These are phyloP conservation scores for Camelina neglecta DNA, from an alignment of 345 rosid genomes.

Conservation along the genomic window DNA sequence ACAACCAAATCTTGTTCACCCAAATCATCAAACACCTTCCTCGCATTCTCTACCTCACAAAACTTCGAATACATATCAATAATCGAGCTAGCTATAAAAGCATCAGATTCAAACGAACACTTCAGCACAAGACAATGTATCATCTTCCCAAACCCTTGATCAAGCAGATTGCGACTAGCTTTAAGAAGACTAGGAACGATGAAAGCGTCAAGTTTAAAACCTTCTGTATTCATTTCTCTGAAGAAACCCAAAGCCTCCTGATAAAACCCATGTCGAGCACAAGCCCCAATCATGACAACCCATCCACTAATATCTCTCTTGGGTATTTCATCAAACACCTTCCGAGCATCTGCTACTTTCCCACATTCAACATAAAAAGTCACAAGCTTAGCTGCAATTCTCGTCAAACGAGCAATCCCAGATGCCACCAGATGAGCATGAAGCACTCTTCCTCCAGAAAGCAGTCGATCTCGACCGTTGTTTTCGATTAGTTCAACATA, in stretches of 20 bases:
- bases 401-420: conserved; percentile 47
- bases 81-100: conserved; percentile 63
- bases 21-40: conserved; percentile 59
- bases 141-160: conserved; percentile 55
- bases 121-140: conserved; percentile 63
- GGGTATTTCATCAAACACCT: conserved; percentile 76
- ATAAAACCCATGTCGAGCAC: conserved; percentile 58
- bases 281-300: conserved; percentile 62
- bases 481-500: conserved; percentile 48
- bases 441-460: conserved; percentile 50
- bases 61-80: conserved; percentile 87
- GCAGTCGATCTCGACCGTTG: conserved; percentile 49
- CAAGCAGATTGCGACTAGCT: conserved; percentile 63
- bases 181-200: conserved; percentile 78
- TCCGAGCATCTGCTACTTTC: conserved; percentile 51
- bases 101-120: conserved; percentile 55
- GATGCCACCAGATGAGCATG: conserved; percentile 61
- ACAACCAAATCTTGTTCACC: conserved; percentile 63
- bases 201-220: conserved; percentile 53
- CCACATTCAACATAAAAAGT: conserved; percentile 54
- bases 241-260: conserved; percentile 55
- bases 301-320: conserved; percentile 53
- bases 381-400: conserved; percentile 61
- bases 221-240: conserved; percentile 55
- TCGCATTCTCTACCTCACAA: conserved; percentile 52